phyloP scores from a whole-genome alignment of 1,284 basidiomycete genomes.

The Athelia sp. region DNA sequence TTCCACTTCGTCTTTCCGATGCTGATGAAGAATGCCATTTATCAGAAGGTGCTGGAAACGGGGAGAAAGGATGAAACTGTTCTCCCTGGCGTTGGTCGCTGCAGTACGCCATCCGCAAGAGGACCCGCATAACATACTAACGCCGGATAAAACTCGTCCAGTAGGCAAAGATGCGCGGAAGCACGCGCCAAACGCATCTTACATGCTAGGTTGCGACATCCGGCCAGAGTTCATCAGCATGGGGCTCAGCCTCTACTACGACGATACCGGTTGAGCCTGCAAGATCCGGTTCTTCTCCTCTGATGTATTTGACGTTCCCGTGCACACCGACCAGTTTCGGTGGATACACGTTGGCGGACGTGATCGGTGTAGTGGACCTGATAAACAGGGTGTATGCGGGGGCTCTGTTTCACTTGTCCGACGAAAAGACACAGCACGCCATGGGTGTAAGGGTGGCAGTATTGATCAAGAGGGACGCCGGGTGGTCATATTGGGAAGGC shows the following conservation, averaged over 20 bases:
- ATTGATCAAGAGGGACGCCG: slow-evolving; percentile 20
- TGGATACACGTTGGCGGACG: slow-evolving; percentile 2
- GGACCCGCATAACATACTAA: not conserved
- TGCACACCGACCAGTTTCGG: slow-evolving; percentile 2
- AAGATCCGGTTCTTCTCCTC: slow-evolving; percentile 25
- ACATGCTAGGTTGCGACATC: slow-evolving; percentile 27
- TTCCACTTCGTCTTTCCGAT: slow-evolving; percentile 27
- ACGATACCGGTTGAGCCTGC: slow-evolving; percentile 8
- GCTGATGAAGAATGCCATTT: slow-evolving; percentile 22
- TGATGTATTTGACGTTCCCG: slow-evolving; percentile 24
- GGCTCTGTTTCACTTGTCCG: slow-evolving; percentile 31
- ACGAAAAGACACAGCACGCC: slow-evolving; percentile 26
- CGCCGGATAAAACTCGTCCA: slow-evolving; percentile 5
- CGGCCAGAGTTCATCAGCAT: slow-evolving; percentile 25
- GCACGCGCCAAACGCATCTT: slow-evolving; percentile 26
- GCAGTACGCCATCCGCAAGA: slow-evolving; percentile 20
- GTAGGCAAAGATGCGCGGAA: slow-evolving; percentile 32
- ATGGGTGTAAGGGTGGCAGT: slow-evolving; percentile 24
- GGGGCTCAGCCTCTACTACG: slow-evolving; percentile 27
- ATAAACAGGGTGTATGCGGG: slow-evolving; percentile 21
- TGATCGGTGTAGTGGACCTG: slow-evolving; percentile 10
- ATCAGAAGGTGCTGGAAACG: slow-evolving; percentile 19
- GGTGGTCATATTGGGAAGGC: slow-evolving; percentile 25
- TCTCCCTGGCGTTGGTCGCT: slow-evolving; percentile 30
- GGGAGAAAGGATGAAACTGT: slow-evolving; percentile 17